phyloP scores from a whole-genome alignment of 1,284 basidiomycete species.

The Ustilago tritici region DNA sequence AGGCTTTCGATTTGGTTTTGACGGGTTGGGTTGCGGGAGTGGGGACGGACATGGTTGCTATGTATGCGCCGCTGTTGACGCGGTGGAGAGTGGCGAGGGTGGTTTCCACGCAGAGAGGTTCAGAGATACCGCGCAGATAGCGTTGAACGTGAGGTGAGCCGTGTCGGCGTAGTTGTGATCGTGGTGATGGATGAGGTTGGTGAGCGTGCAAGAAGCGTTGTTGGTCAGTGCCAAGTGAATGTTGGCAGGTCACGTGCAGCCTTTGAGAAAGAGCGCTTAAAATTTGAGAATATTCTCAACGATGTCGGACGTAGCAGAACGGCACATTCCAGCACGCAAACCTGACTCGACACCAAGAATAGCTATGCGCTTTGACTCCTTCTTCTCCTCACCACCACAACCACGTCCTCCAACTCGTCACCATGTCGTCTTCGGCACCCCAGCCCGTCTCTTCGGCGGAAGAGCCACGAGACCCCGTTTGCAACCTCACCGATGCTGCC shows the following conservation, averaged over 20 bases:
- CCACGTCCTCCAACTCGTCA: constrained; percentile 4
- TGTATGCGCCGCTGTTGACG: too few species aligned
- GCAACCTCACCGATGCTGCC: constrained; percentile 52
- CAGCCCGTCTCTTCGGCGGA: constrained; percentile 57
- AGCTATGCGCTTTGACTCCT: constrained; percentile 16
- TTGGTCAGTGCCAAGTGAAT: constrained; percentile 14
- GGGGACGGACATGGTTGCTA: constrained; percentile 35
- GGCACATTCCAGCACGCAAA: constrained; percentile 15
- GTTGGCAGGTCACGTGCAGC: constrained; percentile 30
- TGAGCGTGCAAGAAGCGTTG: neutral
- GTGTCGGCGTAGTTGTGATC: neutral
- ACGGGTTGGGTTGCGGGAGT: constrained; percentile 47
- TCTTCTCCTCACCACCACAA: neutral
- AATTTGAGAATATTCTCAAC: neutral
- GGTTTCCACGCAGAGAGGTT: too few species aligned
- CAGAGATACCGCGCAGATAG: too few species aligned
- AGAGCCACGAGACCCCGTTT: constrained; percentile 48
- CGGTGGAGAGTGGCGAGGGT: neutral
- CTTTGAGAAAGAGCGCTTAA: neutral
- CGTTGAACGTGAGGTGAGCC: neutral
- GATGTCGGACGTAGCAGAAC: constrained; percentile 3
- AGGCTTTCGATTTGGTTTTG: constrained; percentile 67
- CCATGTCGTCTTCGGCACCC: constrained; percentile 49
- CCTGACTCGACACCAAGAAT: constrained; percentile 13
- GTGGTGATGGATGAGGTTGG: neutral